A percentile compares a stretch with the other conserved stretches of the same genome.
phyloP scores from a whole-genome alignment of 2,329 filamentous ascomycete species.

The Colletotrichum endophyticum region DNA sequence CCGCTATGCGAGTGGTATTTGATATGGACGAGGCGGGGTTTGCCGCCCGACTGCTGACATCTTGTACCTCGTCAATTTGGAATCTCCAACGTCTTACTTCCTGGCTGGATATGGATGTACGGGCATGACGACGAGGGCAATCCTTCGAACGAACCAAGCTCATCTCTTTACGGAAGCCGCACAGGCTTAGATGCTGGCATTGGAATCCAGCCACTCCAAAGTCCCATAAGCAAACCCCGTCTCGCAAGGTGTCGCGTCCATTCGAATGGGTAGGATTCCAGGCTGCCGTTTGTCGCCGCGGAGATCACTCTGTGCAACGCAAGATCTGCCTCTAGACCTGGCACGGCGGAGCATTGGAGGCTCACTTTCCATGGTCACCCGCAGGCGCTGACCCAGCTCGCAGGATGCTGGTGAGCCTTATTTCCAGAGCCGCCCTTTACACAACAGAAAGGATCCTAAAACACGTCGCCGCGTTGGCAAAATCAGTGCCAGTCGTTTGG shows the following conservation, averaged over 20 bases:
- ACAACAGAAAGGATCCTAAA: not conserved
- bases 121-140: not conserved
- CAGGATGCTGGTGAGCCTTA: not conserved
- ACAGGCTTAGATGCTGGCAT: not conserved
- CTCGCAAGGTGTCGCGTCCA: not conserved
- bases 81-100: not conserved
- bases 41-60: not conserved
- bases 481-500: conserved; percentile 9
- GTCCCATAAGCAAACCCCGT: not conserved
- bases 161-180: not conserved
- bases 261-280: not conserved
- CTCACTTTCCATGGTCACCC: not conserved
- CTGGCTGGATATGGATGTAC: not conserved
- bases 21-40: not conserved
- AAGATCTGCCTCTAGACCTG: not conserved
- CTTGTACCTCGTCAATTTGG: not conserved
- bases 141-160: not conserved
- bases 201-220: not conserved
- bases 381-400: not conserved
- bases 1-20: not conserved
- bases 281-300: not conserved
- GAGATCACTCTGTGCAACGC: not conserved
- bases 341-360: not conserved
- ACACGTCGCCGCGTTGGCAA: not conserved
- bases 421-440: not conserved